phyloP scores from a whole-genome alignment of 331 rosid species.

The Rhamnella rubrinervis region DNA sequence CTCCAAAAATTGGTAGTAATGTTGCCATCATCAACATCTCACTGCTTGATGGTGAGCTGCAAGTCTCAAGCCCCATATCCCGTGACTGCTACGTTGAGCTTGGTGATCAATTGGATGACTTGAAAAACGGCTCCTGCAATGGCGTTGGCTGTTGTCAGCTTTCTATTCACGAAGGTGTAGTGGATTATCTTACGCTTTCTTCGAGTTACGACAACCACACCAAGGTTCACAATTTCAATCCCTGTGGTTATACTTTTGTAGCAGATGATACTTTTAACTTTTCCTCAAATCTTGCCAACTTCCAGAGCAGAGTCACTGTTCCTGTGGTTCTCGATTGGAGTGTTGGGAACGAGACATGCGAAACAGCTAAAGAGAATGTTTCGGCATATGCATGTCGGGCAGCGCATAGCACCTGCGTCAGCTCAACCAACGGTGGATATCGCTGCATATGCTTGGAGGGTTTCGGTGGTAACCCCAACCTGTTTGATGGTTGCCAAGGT shows the following conservation, averaged over 20 bases:
- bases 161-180: neutral
- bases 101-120: neutral
- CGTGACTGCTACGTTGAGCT: neutral
- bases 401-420: neutral
- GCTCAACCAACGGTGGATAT: constrained; percentile 15
- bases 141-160: constrained; percentile 13
- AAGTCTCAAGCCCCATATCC: neutral
- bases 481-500: constrained; percentile 16
- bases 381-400: constrained; percentile 10
- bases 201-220: neutral
- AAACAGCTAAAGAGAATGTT: neutral
- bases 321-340: constrained; percentile 19
- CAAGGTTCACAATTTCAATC: neutral
- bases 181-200: neutral
- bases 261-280: constrained; percentile 13
- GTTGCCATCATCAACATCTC: constrained; percentile 1
- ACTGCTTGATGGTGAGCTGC: constrained; percentile 1
- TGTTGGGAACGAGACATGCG: neutral
- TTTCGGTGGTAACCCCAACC: constrained; percentile 15
- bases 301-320: neutral
- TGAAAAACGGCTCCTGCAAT: constrained; percentile 5
- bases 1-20: neutral
- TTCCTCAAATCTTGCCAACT: neutral
- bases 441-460: constrained; percentile 8
- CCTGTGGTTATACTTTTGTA: constrained; percentile 17